Evolutionary conservation across 352 stramenopile genomes (phyloP).

Genomic region (Phytophthora syringae): DNA sequence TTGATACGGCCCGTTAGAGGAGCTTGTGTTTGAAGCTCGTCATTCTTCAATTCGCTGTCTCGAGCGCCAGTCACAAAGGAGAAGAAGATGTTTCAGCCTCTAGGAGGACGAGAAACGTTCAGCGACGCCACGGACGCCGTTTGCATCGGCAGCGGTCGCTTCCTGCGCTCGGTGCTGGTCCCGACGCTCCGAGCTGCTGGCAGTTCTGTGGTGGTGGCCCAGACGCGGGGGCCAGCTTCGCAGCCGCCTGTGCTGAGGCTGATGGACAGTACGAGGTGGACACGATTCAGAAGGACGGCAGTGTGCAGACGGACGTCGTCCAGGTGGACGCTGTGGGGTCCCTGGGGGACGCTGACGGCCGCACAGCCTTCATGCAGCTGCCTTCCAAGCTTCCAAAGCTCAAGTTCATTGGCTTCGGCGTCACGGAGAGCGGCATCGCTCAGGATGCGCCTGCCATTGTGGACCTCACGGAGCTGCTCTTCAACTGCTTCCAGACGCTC

Average conservation of each 20-base stretch:
- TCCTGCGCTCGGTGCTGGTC: slow-evolving; percentile 72
- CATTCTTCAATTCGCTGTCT: slow-evolving; percentile 6
- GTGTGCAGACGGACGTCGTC: slow-evolving; percentile 46
- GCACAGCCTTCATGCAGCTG: slow-evolving; percentile 45
- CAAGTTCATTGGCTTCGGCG: slow-evolving; percentile 62
- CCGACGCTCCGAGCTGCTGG: slow-evolving; percentile 47
- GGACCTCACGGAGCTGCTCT: slow-evolving; percentile 64
- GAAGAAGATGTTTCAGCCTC: slow-evolving; percentile 25
- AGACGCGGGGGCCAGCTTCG: slow-evolving; percentile 69
- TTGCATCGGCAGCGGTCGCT: slow-evolving; percentile 81
- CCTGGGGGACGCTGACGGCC: slow-evolving; percentile 37
- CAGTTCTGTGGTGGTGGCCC: slow-evolving; percentile 56
- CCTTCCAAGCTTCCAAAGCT: slow-evolving; percentile 47
- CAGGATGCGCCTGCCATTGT: slow-evolving; percentile 46
- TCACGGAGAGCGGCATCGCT: slow-evolving; percentile 63
- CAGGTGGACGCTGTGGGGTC: slow-evolving; percentile 49
- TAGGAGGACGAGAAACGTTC: slow-evolving; percentile 14
- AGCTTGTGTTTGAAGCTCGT: neutral
- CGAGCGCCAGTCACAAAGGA: neutral
- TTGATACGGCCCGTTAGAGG: neutral
- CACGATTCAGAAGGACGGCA: slow-evolving; percentile 56
- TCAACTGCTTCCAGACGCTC: slow-evolving; percentile 40
- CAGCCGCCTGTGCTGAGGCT: slow-evolving; percentile 33
- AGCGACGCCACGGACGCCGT: slow-evolving; percentile 40
- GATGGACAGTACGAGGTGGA: slow-evolving; percentile 71